Evolutionary conservation across 176 grass and related monocot genomes (phyloP), one percentile per base, ranked within the genome.

Genomic region (Lolium perenne): DNA sequence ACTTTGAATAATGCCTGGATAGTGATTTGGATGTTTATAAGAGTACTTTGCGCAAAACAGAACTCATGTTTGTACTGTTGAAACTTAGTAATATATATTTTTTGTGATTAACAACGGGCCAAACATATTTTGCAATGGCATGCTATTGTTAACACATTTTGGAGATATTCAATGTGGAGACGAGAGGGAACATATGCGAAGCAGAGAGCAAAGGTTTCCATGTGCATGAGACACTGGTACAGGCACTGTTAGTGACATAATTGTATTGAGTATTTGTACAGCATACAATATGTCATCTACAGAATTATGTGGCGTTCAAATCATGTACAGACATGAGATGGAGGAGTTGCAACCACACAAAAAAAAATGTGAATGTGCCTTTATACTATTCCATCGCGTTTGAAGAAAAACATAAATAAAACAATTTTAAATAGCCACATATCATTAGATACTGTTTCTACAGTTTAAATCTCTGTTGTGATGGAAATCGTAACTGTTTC

Each of bases 231-330:
- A 78, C 68, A 78, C 48, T 35, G 74, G 81, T 65, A 49, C 76
- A 80, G 10, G 21, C 70, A 38, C 75, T 73, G 58, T 74, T 79
- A 38, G 8, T 26, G 76, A 74, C 87, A 85, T 85, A 85, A 89
- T 85, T 85, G 82, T 80, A 80, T n/a, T 77, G 17, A 55, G 50
- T 77, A 82, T 47, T 66, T 57, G 82, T 84, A 80, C 82, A 80
- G 29, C 18, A 32, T 84, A 84, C 18, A 53, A 29, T 43, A 29
- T 43, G 65, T 67, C 58, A 76, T 75, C 68, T 75, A 66, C 77
- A 80, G 47, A 66, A 67, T 51, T 71, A 43, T 70, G 20, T 86
- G 18, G 76, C 67, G 45, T 80, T 58, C 23, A 47, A 48, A 32
- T 75, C 48, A 35, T 74, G 67, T 58, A 74, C 67, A 67, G 10